These are phyloP conservation scores for apple (Malus domestica) DNA, from an alignment of 306 rosid species.

Conservation along the genomic window ASM211411v1 NC_041801.1:1737501-1738000, in stretches of 20 bases:
- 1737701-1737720: conserved; percentile 41
- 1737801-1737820: conserved; percentile 87
- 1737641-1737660: not conserved
- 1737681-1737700: not conserved
- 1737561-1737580: no score
- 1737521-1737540: no score
- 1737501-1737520: not conserved
- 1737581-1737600: no score
- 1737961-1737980: conserved; percentile 86
- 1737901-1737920: not conserved
- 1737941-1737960: conserved; percentile 1
- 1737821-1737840: conserved; percentile 81
- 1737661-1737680: not conserved
- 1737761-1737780: conserved; percentile 74
- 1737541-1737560: no score
- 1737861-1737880: not conserved
- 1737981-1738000: conserved; percentile 72
- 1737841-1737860: conserved; percentile 17
- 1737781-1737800: conserved; percentile 48
- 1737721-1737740: conserved; percentile 88
- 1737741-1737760: conserved; percentile 87
- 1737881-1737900: not conserved
- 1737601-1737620: no score
- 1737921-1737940: not conserved
- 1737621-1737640: not conserved